Evolutionary conservation across 495 filamentous ascomycete species (phyloP).

Genomic region (Pseudomonodictys pantanalensis): DNA sequence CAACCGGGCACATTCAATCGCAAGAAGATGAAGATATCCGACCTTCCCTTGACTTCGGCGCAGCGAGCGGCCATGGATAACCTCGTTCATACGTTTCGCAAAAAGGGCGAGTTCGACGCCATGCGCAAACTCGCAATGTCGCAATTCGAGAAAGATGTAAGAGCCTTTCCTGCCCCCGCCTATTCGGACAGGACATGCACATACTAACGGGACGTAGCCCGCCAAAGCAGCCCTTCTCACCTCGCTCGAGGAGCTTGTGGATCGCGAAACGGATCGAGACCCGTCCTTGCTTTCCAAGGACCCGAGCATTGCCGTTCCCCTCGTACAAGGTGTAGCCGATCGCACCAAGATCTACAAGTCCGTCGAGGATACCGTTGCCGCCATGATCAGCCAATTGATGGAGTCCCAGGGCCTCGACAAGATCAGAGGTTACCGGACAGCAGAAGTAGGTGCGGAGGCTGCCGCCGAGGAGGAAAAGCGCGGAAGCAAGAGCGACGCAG

Average conservation of each 20-base stretch:
- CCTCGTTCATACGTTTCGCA: constrained; percentile 79
- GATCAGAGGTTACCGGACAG: constrained; percentile 64
- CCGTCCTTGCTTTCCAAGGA: constrained; percentile 72
- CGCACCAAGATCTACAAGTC: constrained; percentile 76
- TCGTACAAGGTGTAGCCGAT: constrained; percentile 85
- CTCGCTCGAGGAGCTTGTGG: constrained; percentile 66
- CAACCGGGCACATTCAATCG: constrained; percentile 43
- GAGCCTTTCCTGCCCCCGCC: constrained; percentile 21
- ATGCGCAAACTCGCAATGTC: constrained; percentile 78
- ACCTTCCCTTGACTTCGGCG: constrained; percentile 70
- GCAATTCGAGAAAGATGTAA: constrained; percentile 72
- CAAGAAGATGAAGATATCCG: constrained; percentile 79
- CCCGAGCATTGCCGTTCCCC: constrained; percentile 71
- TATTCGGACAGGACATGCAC: not conserved
- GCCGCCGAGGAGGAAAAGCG: constrained; percentile 64
- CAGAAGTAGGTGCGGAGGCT: constrained; percentile 71
- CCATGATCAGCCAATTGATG: constrained; percentile 63
- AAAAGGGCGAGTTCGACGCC: constrained; percentile 85
- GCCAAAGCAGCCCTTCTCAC: constrained; percentile 64
- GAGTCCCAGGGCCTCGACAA: constrained; percentile 58
- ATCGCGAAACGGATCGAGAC: constrained; percentile 79
- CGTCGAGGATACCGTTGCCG: constrained; percentile 64
- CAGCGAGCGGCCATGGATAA: constrained; percentile 74
- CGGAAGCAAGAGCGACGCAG: constrained; percentile 77
- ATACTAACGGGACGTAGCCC: constrained; percentile 47